Evolutionary conservation across 2,329 filamentous ascomycete genomes (phyloP), one percentile per base, ranked within the genome.

Genomic region (Cladosporium colombiae): DNA sequence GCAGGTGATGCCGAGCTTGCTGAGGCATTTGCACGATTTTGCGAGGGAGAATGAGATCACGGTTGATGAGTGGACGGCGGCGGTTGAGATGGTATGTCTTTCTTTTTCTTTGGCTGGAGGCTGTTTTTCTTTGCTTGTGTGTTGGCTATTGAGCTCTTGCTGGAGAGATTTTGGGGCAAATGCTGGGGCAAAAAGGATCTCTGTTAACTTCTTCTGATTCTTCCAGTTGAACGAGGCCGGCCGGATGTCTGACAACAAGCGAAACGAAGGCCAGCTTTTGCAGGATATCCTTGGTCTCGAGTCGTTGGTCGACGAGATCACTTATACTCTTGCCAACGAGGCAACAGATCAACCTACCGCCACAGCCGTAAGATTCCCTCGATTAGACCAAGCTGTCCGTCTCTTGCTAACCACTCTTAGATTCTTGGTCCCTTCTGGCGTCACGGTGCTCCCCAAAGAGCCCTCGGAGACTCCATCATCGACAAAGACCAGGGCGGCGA

Each of bases 381-480:
- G n/a, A 23, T 46, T 3, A 46, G 10, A 11, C 8, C n/a, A 13
- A 2, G n/a, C 1, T 21, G 1, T n/a, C n/a, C n/a, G 3, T 33
- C 18, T 52, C 14, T 29, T 11, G 37, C 40, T 35, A 21, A 44
- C 33, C n/a, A 27, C 23, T 31, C 8, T 21, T 14, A 59, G 49
- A 92, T 96, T 70, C 85, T 96, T 0, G 92, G 92, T 0, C 92
- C 92, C 1, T 96, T 96, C 80, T 96, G 91, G 86, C 85, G 91
- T 6, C 84, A 87, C 52, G 85, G 93, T 70, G 87, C 91, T 0
- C 91, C 92, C 5, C 79, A 85, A 66, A 85, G 89, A 56, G 79
- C 86, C n/a, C 90, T 90, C 74, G 92, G 90, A 59, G 85, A 83
- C 55, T 88, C 82, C 71, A 91, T 95, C 68, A 82, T 88, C 23